These are phyloP conservation scores for Eucalyptus albens DNA, from an alignment of 345 rosid species.

Conservation along the genomic window DNA sequence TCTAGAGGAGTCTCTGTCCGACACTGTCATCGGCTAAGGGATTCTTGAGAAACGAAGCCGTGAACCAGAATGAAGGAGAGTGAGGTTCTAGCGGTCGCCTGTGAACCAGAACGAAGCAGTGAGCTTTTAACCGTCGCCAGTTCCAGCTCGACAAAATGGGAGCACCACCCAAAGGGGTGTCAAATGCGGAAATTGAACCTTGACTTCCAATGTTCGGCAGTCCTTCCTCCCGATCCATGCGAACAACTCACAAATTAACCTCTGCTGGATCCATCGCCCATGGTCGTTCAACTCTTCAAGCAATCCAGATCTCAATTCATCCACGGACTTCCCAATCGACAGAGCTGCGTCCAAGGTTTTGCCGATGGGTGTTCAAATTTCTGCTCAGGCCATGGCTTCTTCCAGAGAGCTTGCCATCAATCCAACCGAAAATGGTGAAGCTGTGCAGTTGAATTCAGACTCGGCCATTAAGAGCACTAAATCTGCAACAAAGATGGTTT, in stretches of 20 bases:
- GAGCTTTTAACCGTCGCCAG: background rate
- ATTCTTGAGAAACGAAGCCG: background rate
- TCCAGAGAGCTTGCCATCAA: background rate
- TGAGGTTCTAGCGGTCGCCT: background rate
- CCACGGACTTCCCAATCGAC: background rate
- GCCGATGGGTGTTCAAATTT: background rate
- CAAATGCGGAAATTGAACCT: background rate
- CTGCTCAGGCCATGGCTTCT: background rate
- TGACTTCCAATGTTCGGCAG: background rate
- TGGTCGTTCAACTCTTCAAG: background rate
- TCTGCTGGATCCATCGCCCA: background rate
- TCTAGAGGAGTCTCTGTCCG: background rate
- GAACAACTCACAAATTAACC: background rate
- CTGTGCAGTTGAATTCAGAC: background rate
- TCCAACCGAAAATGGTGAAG: background rate
- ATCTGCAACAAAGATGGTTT: background rate
- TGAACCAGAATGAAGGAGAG: background rate
- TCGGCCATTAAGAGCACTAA: background rate
- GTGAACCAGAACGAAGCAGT: no score
- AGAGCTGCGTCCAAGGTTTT: background rate
- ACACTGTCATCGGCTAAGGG: background rate
- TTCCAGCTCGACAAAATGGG: background rate
- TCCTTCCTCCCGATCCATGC: background rate
- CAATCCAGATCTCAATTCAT: background rate
- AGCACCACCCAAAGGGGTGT: background rate